Evolutionary conservation across 495 filamentous ascomycete species (phyloP).

Genomic region (Platismatia glauca): DNA sequence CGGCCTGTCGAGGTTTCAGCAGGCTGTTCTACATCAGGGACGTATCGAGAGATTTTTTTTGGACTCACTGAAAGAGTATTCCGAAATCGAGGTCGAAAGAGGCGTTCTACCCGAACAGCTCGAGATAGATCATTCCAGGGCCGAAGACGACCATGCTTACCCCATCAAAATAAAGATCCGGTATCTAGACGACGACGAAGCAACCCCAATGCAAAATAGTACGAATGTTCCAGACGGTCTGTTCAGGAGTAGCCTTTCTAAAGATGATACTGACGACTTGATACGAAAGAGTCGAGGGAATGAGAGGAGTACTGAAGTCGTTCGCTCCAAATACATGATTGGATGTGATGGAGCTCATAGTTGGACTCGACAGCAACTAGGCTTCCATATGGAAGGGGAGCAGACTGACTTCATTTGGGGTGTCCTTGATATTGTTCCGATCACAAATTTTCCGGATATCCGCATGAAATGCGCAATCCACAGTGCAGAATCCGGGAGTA

Average conservation of each 20-base stretch:
- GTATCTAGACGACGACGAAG: constrained; percentile 38
- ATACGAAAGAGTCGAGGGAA: constrained; percentile 39
- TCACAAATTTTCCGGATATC: constrained; percentile 65
- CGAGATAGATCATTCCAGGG: constrained; percentile 34
- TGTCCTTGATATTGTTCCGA: constrained; percentile 55
- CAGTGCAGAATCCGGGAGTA: constrained; percentile 50
- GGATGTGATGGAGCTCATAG: constrained; percentile 62
- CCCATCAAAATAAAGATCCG: constrained; percentile 44
- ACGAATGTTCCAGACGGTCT: constrained; percentile 6
- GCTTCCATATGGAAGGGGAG: constrained; percentile 51
- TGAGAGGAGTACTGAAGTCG: constrained; percentile 29
- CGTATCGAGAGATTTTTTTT: constrained; percentile 49
- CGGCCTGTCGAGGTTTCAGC: constrained; percentile 35
- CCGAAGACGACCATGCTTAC: constrained; percentile 38
- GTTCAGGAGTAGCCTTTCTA: constrained; percentile 20
- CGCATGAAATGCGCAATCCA: constrained; percentile 60
- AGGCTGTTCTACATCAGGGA: constrained; percentile 47
- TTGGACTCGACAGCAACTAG: constrained; percentile 50
- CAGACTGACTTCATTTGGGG: constrained; percentile 58
- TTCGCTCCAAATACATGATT: constrained; percentile 56
- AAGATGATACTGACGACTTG: constrained; percentile 36
- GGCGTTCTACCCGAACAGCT: constrained; percentile 41
- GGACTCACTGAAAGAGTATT: constrained; percentile 42
- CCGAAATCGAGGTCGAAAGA: constrained; percentile 42
- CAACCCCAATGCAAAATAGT: constrained; percentile 26